Base-by-base conservation (phyloP, 2,329 filamentous ascomycete genomes). In the Fusarium oxysporum region DNA sequence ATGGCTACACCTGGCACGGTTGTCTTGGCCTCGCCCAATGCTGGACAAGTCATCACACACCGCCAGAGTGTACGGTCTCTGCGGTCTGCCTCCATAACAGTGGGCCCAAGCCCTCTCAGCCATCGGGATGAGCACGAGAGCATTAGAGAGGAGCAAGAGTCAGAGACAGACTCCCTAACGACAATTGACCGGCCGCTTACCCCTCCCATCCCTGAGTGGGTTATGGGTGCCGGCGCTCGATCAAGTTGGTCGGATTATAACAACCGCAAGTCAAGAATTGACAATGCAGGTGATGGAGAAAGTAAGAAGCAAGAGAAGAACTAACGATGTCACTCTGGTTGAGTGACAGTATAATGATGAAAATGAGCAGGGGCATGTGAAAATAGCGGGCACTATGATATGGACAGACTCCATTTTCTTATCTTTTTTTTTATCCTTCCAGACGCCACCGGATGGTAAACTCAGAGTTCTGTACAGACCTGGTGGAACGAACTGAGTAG, bases 11-110 rank as follows among this genome's bases (percentile, higher is more conserved):
- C 92, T 0, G 91, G 92, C 1, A 95, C 93, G 0, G 86, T 91
- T 21, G 91, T 95, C 54, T 85, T 90, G 16, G 93, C 92, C 0
- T 91, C 92, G 6, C 92, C 92, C 1, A 87, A 91, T 44, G 91
- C 90, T 6, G 92, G 90, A 8, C 88, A 91, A 72, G 82, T 92
- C 23, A 88, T 94, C 47, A 84, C 86, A 13, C 86, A 89, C 59
- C 85, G 83, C 33, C 79, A 83, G 23, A 88, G 86, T 76, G 83
- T 87, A 51, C 83, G 86, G 50, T 87, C 85, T 8, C 80, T 89
- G 80, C 86, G 89, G 23, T 90, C 88, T 73, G 87, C 86, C 48
- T 90, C 88, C 77, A 76, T 89, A 23, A 85, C 86, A 0, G 81
- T 82, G 5, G 82, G 82, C 2, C 81, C 84, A 1, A 83, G 80